A percentile compares a stretch with the other conserved stretches of the same genome.
Evolutionary conservation across 371 early-diverging fungal species (phyloP).

Genomic region (Fennellomyces sp.): DNA sequence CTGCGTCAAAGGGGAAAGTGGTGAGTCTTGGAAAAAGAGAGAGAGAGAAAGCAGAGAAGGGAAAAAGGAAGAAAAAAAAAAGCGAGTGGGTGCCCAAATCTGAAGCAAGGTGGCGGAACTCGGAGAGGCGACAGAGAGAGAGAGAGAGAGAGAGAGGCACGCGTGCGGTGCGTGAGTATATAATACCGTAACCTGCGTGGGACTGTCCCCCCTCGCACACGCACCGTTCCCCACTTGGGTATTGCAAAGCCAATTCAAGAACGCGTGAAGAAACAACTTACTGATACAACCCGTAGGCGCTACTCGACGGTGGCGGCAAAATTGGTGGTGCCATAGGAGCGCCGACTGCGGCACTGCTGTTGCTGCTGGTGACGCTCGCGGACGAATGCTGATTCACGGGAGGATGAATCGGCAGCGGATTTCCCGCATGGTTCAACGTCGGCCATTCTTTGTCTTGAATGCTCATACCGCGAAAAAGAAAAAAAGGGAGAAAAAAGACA

Average conservation of each 20-base stretch:
- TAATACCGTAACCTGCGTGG: no score
- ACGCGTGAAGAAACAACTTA: no score
- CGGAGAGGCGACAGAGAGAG: neutral
- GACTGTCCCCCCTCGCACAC: no score
- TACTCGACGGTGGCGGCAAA: neutral
- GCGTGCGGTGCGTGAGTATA: no score
- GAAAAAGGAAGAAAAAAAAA: no score
- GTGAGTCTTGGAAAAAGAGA: no score
- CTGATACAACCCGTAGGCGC: neutral
- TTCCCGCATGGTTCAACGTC: neutral
- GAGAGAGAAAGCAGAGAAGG: no score
- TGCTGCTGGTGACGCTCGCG: neutral
- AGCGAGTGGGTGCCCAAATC: no score
- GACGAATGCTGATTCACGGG: neutral
- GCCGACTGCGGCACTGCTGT: neutral
- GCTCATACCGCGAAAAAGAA: neutral
- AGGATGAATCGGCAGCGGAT: neutral
- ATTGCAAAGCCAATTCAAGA: no score
- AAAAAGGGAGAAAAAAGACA: neutral
- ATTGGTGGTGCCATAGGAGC: neutral
- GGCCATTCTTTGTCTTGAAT: neutral
- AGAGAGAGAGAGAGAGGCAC: neutral
- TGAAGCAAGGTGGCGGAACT: neutral
- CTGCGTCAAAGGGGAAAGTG: no score
- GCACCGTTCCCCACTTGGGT: no score